Evolutionary conservation across 2,329 filamentous ascomycete genomes (phyloP).

Genomic region (Fusarium tjaetaba): DNA sequence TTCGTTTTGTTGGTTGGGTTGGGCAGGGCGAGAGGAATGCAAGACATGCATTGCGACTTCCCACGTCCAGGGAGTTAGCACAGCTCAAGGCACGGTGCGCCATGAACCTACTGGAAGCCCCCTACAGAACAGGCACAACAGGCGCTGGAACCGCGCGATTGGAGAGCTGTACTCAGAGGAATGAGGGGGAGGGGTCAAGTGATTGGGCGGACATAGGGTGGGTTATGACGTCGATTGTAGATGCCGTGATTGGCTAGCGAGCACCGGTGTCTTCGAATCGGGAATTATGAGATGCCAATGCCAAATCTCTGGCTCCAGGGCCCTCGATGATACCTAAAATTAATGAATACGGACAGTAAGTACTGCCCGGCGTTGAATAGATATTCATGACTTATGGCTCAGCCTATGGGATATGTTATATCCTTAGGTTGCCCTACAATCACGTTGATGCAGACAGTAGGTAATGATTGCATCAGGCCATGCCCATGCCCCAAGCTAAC

Average conservation of each 20-base stretch:
- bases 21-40: not conserved
- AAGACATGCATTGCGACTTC: slow-evolving; percentile 24
- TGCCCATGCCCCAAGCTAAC: not conserved
- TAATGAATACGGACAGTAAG: not conserved
- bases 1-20: not conserved
- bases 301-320: not conserved
- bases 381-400: not conserved
- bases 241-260: slow-evolving; percentile 26
- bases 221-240: slow-evolving; percentile 37
- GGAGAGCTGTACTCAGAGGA: not conserved
- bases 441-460: not conserved
- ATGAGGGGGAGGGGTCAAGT: slow-evolving; percentile 38
- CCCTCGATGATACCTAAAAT: not conserved
- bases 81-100: not conserved
- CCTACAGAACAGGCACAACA: slow-evolving; percentile 8
- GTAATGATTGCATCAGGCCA: not conserved
- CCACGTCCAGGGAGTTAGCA: not conserved
- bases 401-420: not conserved
- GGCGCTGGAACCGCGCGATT: slow-evolving; percentile 1
- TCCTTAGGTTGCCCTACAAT: not conserved
- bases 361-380: too few species aligned
- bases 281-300: not conserved
- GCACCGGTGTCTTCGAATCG: slow-evolving; percentile 9
- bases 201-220: slow-evolving; percentile 29
- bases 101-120: not conserved